Evolutionary conservation across 192 early-diverging fungal species (phyloP), one percentile per base, ranked within the genome.

Genomic region (Linnemannia zychae): DNA sequence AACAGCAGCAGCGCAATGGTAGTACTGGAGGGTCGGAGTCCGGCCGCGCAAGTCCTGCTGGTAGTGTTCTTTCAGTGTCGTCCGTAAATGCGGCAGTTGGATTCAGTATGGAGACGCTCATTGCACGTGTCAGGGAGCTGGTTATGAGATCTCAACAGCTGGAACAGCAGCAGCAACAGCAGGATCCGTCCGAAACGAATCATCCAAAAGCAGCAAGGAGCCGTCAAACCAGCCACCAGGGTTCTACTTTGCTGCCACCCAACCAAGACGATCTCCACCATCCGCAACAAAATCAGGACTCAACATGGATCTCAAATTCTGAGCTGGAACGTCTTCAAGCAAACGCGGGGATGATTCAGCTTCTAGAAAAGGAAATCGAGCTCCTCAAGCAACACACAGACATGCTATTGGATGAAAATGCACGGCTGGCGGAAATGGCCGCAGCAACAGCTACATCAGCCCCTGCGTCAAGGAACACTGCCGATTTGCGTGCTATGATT

Each of bases 341-440:
- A 0, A 87, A 67, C 57, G 81, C 84, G 6, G 71, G 77, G 0
- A 83, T 84, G 57, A 74, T 76, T 7, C 71, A 71, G 13, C 38
- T 87, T 36, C 70, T 91, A 3, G 88, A 88, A 34, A 86, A 80
- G 28, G 79, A 88, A 48, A 28, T 91, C 9, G 84, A 87, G n/a
- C 53, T 86, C 0, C 38, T 86, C 24, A 81, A 88, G 71, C 81
- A 88, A 17, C 78, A 81, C 63, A 85, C 83, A 0, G 83, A 85
- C 18, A 65, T 79, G 33, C 40, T 85, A 7, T 24, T 85, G 74
- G 83, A 85, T 40, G 83, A 79, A 70, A 85, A 85, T 46, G 83
- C 83, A 12, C 52, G 83, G 3, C 63, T 85, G 0, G 83, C 83
- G 0, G 77, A 85, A 0, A 47, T 85, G 16, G 83, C 83, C 0